Evolutionary conservation across 352 stramenopile species (phyloP), one percentile per base, ranked within the genome.

Genomic region (Elongisporangium undulatum): DNA sequence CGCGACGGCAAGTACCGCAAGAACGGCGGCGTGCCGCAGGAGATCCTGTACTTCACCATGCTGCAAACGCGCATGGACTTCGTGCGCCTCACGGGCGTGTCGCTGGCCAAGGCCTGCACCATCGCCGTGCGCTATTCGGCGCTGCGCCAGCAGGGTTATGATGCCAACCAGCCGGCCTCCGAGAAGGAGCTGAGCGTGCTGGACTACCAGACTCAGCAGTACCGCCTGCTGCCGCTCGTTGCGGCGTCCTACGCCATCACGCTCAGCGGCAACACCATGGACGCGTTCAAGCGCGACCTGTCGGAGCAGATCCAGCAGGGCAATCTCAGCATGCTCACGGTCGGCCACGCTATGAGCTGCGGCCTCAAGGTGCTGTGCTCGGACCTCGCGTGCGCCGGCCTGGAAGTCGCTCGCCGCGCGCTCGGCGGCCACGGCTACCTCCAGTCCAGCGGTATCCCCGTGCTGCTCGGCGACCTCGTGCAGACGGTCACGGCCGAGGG

Each of bases 401-500:
- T 87, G 9, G 79, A 89, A 49, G 66, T 62, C 38, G 75, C 69
- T 51, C 79, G 79, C 39, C 73, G 79, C 13, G 92, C 89, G 23
- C 98, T 93, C 64, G 96, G 96, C 50, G 96, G 96, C 17, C 94
- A 98, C 63, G 96, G 96, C 19, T 99, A 97, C 65, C 74, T 98
- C 41, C 56, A 87, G 2, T 87, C 77, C 21, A 97, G 85, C 23
- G 90, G 93, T 66, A 67, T 45, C 6, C 54, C 61, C 12, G 70
- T 94, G 59, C 68, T 98, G 34, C 77, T 96, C 9, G 89, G 86
- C 5, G 94, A 96, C 52, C 95, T 98, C 51, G 77, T 98, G n/a
- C 92, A 98, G 66, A 96, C 87, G 49, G 95, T 96, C 53, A 99
- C 95, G 1, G 95, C 97, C n/a, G 96, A 98, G 70, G 96, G 96